These are phyloP conservation scores for Alopecurus myosuroides DNA, from an alignment of 176 grass and related monocot species.

Conservation along the genomic window DNA sequence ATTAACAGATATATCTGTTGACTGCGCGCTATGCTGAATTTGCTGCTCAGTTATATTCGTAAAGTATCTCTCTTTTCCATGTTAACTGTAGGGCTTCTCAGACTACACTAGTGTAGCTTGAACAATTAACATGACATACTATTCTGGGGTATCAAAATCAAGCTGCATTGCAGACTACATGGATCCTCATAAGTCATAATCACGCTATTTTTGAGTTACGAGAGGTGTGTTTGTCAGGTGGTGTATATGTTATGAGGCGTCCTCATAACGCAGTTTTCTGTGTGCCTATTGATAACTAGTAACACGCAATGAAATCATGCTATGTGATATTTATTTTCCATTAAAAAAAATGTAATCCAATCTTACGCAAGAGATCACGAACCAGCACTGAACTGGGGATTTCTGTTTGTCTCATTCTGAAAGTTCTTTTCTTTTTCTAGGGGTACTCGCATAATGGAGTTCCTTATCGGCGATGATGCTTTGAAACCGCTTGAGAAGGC, in stretches of 20 bases:
- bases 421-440: constrained; percentile 9
- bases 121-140: background rate
- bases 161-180: background rate
- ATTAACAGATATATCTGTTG: background rate
- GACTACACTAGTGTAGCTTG: background rate
- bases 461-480: constrained; percentile 53
- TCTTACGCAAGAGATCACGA: background rate
- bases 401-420: background rate
- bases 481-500: constrained; percentile 52
- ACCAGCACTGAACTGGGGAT: background rate
- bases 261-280: background rate
- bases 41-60: background rate
- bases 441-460: constrained; percentile 49
- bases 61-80: background rate
- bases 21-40: background rate
- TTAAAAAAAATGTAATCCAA: too few relatives aligned
- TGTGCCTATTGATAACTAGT: background rate
- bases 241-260: background rate
- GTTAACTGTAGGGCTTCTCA: background rate
- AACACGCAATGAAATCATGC: background rate
- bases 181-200: background rate
- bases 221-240: background rate
- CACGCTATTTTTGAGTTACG: background rate
- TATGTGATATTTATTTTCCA: background rate
- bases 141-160: background rate